Evolutionary conservation across 192 early-diverging fungal genomes (phyloP).

Genomic region (Coemansia sp.): DNA sequence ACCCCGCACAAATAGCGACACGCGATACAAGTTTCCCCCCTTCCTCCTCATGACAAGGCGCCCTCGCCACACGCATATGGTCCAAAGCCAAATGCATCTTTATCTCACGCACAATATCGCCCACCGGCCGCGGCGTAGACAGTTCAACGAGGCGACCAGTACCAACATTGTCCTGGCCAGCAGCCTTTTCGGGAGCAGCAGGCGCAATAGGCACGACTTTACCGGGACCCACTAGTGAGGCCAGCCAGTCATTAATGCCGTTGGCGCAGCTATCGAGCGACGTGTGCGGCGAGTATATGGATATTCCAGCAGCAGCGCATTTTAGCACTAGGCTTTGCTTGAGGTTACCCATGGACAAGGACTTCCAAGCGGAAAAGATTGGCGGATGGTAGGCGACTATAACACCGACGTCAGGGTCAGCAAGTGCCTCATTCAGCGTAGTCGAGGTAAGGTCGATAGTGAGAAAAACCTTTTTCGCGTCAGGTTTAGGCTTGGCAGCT

Average conservation of each 20-base stretch:
- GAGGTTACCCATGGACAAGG: constrained; percentile 69
- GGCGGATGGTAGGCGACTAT: constrained; percentile 96
- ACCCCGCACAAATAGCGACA: constrained; percentile 93
- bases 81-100: constrained; percentile 62
- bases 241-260: constrained; percentile 93
- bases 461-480: constrained; percentile 76
- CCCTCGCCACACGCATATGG: constrained; percentile 76
- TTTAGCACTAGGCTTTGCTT: constrained; percentile 82
- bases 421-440: constrained; percentile 74
- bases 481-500: constrained; percentile 75
- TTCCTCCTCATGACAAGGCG: constrained; percentile 47
- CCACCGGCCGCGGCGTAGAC: constrained; percentile 21
- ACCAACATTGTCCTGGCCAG: constrained; percentile 45
- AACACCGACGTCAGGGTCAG: constrained; percentile 75
- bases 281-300: constrained; percentile 91
- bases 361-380: constrained; percentile 83
- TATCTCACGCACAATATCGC: constrained; percentile 24
- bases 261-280: constrained; percentile 76
- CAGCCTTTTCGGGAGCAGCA: constrained; percentile 23
- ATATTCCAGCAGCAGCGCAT: constrained; percentile 82
- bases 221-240: constrained; percentile 47
- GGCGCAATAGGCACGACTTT: constrained; percentile 48
- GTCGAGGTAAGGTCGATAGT: constrained; percentile 89
- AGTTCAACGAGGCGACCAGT: constrained; percentile 37
- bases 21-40: constrained; percentile 59